Base-by-base conservation (phyloP, 768 basidiomycete species). In the Lactarius sanguifluus region DNA sequence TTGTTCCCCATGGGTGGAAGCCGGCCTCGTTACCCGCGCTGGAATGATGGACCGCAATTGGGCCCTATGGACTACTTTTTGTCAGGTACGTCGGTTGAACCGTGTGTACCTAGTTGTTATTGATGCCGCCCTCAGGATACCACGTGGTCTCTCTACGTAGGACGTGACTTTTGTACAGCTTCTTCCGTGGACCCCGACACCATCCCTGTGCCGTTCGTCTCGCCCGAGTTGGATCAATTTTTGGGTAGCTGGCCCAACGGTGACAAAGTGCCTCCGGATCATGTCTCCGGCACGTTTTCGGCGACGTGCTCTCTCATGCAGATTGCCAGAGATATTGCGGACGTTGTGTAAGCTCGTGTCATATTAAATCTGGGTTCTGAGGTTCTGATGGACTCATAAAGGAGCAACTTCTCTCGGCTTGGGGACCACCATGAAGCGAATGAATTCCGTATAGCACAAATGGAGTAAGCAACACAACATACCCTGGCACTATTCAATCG, bases 121-220 rank as follows among this genome's bases (percentile, higher is more conserved):
- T 62, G n/a, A 50, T 34, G 16, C 34, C 18, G 7, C 3, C 28
- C 63, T 9, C 59, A 85, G 81, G 86, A 88, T 62, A 82, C 85
- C 6, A 86, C 84, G 60, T 87, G 86, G 86, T 85, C 84, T 1
- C 76, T 87, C 0, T 86, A 86, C 59, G 85, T 87, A n/a, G 86
- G 86, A 9, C 80, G 86, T 23, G 85, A 87, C 61, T 84, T 82
- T 72, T 81, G 80, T 62, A 78, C 85, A 28, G 72, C 81, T 1
- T 72, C 76, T 8, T 80, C 79, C 2, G 73, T 76, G 28, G 77
- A 77, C 34, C 67, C 73, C 30, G 75, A 77, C 50, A 74, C 73
- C 18, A 77, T 84, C 59, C 77, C 81, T 0, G 76, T 83, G 62
- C 84, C 85, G 2, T 80, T 79, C 65, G 80, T 84, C 13, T 81